These are phyloP conservation scores for Paramarasmius palmivorus DNA, from an alignment of 1,284 basidiomycete genomes.

Conservation along the genomic window DNA sequence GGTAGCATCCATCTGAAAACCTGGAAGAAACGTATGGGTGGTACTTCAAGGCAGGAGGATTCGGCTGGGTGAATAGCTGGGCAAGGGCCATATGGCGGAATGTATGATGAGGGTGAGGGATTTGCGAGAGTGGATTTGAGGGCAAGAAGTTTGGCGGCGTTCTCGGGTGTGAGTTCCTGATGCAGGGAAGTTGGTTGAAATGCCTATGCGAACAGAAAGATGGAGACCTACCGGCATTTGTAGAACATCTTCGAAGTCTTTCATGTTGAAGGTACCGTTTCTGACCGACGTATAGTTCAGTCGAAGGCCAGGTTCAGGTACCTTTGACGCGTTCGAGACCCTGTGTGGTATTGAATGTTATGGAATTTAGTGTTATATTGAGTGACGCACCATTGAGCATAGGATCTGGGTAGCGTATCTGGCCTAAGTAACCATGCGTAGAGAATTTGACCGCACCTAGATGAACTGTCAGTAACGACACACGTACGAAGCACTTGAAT, in stretches of 20 bases:
- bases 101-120: conserved; percentile 33
- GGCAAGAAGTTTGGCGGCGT: conserved; percentile 36
- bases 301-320: conserved; percentile 57
- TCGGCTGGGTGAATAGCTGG: conserved; percentile 81
- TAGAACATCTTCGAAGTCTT: conserved; percentile 57
- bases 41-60: conserved; percentile 68
- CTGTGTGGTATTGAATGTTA: conserved; percentile 29
- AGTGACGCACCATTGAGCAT: conserved; percentile 66
- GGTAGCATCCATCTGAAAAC: conserved; percentile 88
- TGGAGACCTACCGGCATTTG: conserved; percentile 42
- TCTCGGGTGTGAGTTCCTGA: conserved; percentile 43
- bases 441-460: conserved; percentile 85
- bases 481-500: not conserved
- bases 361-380: not conserved
- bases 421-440: conserved; percentile 83
- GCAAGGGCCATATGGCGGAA: conserved; percentile 58
- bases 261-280: conserved; percentile 54
- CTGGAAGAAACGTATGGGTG: conserved; percentile 74
- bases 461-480: not conserved
- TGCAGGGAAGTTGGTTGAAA: conserved; percentile 16
- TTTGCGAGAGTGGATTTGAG: conserved; percentile 29
- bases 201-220: not conserved
- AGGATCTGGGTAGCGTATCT: conserved; percentile 81
- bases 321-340: conserved; percentile 67
- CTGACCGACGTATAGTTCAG: conserved; percentile 67